Base-by-base conservation (phyloP, 2,329 filamentous ascomycete genomes). In the Trichophyton verrucosum region DNA sequence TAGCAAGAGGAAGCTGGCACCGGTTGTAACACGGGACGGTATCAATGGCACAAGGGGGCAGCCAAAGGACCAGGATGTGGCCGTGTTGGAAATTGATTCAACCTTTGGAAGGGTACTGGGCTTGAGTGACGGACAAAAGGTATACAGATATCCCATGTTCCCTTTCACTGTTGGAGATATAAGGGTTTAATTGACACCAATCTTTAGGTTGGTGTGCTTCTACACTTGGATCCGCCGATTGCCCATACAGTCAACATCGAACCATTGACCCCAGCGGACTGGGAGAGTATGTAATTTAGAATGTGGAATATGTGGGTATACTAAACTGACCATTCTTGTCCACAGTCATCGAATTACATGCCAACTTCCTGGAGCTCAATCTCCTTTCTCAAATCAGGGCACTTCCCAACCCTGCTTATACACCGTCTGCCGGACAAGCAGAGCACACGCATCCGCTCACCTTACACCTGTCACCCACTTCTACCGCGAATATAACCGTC, bases 181-280 rank as follows among this genome's bases (percentile, higher is more conserved):
- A 33, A n/a, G 22, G n/a, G 9, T 20, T 11, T 42, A 67, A 60
- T 65, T 73, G 64, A 75, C 65, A 13, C 22, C 40, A 40, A 20
- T 56, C 62, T 61, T 59, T 71, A 82, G 80, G 80, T 85, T 65
- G 80, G 80, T 46, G 74, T 87, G 57, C 73, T 78, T 40, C 80
- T 99, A 65, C 94, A 99, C 73, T 77, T 96, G 64, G 91, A 99
- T 71, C 92, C 92, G 57, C 91, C 91, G 1, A 77, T 94, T 65
- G 90, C 91, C 57, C 90, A 96, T 73, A 97, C 91, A 1, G 87
- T 99, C 73, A 91, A 96, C 71, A 97, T 99, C 67, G 95, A 99
- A 72, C 94, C 94, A 38, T 76, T 97, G 68, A 97, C 94, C 0
- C 85, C 92, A 1, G 90, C 95, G 62, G 94, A 99, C 72, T 99